Conservation (phyloP, 2,329 filamentous ascomycete genomes). For the Fonsecaea erecta region DNA sequence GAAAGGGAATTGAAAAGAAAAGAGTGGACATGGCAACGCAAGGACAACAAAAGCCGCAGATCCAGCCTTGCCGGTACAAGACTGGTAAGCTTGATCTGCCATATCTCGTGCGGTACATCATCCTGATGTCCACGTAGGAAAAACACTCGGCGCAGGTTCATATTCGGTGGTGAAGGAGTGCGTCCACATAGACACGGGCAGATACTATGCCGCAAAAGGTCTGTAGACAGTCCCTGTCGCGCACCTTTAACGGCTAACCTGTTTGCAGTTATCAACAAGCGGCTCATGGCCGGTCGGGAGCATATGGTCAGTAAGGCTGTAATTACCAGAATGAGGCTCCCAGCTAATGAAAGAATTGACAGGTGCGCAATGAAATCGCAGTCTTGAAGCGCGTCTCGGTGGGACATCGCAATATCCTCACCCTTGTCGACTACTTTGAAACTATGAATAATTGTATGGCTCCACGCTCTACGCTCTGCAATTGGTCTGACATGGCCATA, state of each 20-base stretch:
- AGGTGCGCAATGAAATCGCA: slow-evolving; percentile 97
- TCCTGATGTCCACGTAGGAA: slow-evolving; percentile 54
- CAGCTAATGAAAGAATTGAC: slow-evolving; percentile 18
- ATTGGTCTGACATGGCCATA: slow-evolving; percentile 42
- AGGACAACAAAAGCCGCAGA: slow-evolving; percentile 57
- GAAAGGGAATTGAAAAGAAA: background rate
- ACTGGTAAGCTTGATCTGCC: slow-evolving; percentile 58
- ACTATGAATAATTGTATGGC: slow-evolving; percentile 89
- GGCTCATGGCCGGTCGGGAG: slow-evolving; percentile 93
- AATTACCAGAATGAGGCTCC: slow-evolving; percentile 11
- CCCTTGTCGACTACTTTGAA: slow-evolving; percentile 98
- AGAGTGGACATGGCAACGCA: slow-evolving; percentile 5
- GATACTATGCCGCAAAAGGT: slow-evolving; percentile 92
- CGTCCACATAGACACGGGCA: slow-evolving; percentile 95
- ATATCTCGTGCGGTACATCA: background rate
- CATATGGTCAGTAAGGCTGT: slow-evolving; percentile 74
- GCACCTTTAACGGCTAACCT: slow-evolving; percentile 7
- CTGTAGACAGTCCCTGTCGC: background rate
- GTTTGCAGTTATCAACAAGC: slow-evolving; percentile 84
- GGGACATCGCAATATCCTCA: slow-evolving; percentile 97
- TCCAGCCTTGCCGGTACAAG: slow-evolving; percentile 97
- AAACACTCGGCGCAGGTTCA: slow-evolving; percentile 93
- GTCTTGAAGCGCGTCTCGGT: slow-evolving; percentile 98
- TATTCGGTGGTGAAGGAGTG: slow-evolving; percentile 99
- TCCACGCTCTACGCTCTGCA: background rate